These are phyloP conservation scores for Pythium graminicola DNA, from an alignment of 352 stramenopile species.

Conservation along the genomic window DNA sequence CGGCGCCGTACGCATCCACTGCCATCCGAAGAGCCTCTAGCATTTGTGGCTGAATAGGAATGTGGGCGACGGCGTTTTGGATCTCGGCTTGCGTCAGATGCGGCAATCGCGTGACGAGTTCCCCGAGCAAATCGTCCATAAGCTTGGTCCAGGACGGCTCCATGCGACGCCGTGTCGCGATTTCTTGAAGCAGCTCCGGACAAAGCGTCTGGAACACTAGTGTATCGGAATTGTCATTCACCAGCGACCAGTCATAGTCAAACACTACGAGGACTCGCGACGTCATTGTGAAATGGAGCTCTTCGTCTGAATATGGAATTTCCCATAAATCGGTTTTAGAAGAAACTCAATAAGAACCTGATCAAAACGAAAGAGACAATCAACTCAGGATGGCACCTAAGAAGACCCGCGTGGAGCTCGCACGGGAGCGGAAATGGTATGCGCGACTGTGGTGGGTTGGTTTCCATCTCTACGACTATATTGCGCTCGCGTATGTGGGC, in stretches of 20 bases:
- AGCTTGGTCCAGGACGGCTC: constrained; percentile 52
- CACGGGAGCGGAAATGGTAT: constrained; percentile 52
- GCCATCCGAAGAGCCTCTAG: constrained; percentile 54
- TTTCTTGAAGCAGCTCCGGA: constrained; percentile 40
- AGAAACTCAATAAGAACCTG: neutral
- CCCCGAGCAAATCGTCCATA: constrained; percentile 56
- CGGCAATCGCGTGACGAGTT: constrained; percentile 35
- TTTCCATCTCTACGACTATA: constrained; percentile 59
- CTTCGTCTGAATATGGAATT: no score
- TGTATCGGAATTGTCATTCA: constrained; percentile 80
- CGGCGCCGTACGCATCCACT: constrained; percentile 29
- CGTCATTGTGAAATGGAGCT: no score
- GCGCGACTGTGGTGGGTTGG: constrained; percentile 61
- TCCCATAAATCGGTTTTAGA: constrained; percentile 4
- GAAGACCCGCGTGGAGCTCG: constrained; percentile 23
- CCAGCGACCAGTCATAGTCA: constrained; percentile 80
- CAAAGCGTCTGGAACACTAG: constrained; percentile 67
- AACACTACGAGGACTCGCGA: constrained; percentile 56
- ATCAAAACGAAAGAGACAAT: constrained; percentile 2
- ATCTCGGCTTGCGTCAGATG: constrained; percentile 33
- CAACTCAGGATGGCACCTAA: neutral
- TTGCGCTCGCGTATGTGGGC: constrained; percentile 30
- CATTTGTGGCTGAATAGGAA: constrained; percentile 62
- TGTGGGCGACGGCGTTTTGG: constrained; percentile 32
- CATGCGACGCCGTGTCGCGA: constrained; percentile 22